phyloP scores from a whole-genome alignment of 1,284 basidiomycete species.

The Leccinum idahoense region DNA sequence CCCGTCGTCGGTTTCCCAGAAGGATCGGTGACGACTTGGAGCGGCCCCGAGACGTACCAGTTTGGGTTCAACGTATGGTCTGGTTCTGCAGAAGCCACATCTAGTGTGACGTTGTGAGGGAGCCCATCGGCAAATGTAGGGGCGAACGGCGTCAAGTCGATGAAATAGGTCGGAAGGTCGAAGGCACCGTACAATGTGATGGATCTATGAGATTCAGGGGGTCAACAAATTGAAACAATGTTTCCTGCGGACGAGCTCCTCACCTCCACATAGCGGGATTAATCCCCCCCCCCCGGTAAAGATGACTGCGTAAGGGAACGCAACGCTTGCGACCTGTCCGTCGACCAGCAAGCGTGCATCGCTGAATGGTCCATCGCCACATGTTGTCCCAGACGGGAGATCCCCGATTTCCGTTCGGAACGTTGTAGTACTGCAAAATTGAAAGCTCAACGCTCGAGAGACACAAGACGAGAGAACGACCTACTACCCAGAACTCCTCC shows the following conservation, averaged over 20 bases:
- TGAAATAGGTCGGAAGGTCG: conserved; percentile 72
- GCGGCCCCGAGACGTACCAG: conserved; percentile 72
- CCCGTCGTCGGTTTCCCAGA: conserved; percentile 64
- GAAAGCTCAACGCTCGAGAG: neutral
- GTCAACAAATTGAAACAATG: neutral
- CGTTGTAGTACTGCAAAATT: neutral
- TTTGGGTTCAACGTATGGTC: conserved; percentile 64
- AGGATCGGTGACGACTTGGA: conserved; percentile 65
- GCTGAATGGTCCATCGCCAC: conserved; percentile 68
- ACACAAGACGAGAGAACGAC: conserved; percentile 11
- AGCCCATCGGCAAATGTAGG: conserved; percentile 65
- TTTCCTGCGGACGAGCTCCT: conserved; percentile 11
- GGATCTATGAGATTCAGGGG: conserved; percentile 40
- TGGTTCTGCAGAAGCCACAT: conserved; percentile 67
- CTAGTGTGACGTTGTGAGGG: conserved; percentile 64
- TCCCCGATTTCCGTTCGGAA: conserved; percentile 33
- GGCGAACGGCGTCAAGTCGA: conserved; percentile 77
- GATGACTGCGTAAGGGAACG: conserved; percentile 73
- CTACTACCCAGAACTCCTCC: conserved; percentile 75
- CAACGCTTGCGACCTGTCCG: conserved; percentile 66
- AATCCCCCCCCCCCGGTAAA: conserved; percentile 67
- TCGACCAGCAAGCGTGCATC: conserved; percentile 79
- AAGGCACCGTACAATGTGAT: conserved; percentile 75
- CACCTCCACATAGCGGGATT: conserved; percentile 70
- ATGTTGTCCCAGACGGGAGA: conserved; percentile 50